Percentiles rank a stretch among this genome's conserved stretches.
phyloP scores from a whole-genome alignment of 2,329 filamentous ascomycete species.

The Tolypocladium inflatum region DNA sequence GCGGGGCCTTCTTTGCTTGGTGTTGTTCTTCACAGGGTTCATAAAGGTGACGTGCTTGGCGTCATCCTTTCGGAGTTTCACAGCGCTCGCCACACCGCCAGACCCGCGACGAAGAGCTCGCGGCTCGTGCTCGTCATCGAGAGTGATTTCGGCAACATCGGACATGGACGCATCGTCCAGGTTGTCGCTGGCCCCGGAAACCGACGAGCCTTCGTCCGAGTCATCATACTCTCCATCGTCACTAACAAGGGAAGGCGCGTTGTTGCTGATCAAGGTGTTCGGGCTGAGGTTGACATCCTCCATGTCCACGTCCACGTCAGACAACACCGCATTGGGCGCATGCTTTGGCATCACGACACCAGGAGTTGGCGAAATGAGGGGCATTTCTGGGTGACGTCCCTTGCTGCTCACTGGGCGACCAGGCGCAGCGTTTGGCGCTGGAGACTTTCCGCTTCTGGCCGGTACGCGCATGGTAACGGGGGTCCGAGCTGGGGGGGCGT shows the following conservation, averaged over 20 bases:
- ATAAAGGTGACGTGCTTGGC: constrained; percentile 47
- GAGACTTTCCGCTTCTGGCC: constrained; percentile 45
- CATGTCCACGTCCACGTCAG: constrained; percentile 42
- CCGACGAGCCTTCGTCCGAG: constrained; percentile 53
- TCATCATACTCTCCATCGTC: constrained; percentile 73
- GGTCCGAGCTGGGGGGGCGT: constrained; percentile 17
- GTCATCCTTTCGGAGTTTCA: constrained; percentile 45
- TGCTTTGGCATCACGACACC: constrained; percentile 11
- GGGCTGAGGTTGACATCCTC: constrained; percentile 56
- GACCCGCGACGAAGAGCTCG: constrained; percentile 34
- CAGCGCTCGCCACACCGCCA: constrained; percentile 31
- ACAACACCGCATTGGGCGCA: constrained; percentile 13
- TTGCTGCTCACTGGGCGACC: constrained; percentile 49
- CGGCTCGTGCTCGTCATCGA: constrained; percentile 46
- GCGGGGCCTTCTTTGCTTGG: constrained; percentile 19
- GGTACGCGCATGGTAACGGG: constrained; percentile 48
- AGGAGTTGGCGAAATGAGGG: constrained; percentile 26
- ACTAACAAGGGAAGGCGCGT: constrained; percentile 69
- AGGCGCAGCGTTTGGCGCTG: constrained; percentile 29
- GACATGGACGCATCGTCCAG: constrained; percentile 50
- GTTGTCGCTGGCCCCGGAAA: constrained; percentile 47
- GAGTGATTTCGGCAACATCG: constrained; percentile 52
- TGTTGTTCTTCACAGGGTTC: constrained; percentile 35
- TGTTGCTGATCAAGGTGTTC: constrained; percentile 61
- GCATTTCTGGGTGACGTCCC: constrained; percentile 30